phyloP scores from a whole-genome alignment of 2,329 filamentous ascomycete genomes.

The Penicillium sp. region DNA sequence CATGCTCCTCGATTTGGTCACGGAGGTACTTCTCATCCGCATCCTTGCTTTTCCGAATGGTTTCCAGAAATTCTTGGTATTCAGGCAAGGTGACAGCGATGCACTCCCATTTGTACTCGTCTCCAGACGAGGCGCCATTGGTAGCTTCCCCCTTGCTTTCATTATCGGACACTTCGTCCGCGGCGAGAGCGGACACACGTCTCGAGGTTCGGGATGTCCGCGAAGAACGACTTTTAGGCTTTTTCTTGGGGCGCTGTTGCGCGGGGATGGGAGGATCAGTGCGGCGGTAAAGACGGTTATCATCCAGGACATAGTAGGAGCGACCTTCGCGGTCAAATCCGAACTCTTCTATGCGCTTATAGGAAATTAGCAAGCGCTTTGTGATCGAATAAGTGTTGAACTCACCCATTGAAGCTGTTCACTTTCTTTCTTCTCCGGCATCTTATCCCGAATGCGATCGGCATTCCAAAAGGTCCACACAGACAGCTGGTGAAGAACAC shows the following conservation, averaged over 20 bases:
- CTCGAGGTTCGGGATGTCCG: constrained; percentile 69
- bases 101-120: constrained; percentile 85
- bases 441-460: constrained; percentile 80
- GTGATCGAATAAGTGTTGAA: constrained; percentile 6
- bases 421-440: constrained; percentile 76
- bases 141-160: constrained; percentile 38
- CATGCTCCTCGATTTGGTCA: constrained; percentile 70
- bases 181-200: constrained; percentile 50
- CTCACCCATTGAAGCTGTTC: constrained; percentile 84
- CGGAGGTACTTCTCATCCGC: constrained; percentile 79
- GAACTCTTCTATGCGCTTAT: constrained; percentile 46
- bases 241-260: constrained; percentile 58
- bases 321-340: constrained; percentile 89
- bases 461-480: constrained; percentile 86
- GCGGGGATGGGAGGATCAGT: constrained; percentile 70
- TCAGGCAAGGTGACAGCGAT: constrained; percentile 79
- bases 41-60: constrained; percentile 74
- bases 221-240: constrained; percentile 65
- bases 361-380: constrained; percentile 11
- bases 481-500: constrained; percentile 81
- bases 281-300: constrained; percentile 86
- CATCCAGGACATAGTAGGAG: constrained; percentile 86
- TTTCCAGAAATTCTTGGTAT: constrained; percentile 68
- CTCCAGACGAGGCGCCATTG: constrained; percentile 45
- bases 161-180: constrained; percentile 45